Base-by-base conservation (phyloP, 768 basidiomycete genomes). In the Xerocomus spinulosus region DNA sequence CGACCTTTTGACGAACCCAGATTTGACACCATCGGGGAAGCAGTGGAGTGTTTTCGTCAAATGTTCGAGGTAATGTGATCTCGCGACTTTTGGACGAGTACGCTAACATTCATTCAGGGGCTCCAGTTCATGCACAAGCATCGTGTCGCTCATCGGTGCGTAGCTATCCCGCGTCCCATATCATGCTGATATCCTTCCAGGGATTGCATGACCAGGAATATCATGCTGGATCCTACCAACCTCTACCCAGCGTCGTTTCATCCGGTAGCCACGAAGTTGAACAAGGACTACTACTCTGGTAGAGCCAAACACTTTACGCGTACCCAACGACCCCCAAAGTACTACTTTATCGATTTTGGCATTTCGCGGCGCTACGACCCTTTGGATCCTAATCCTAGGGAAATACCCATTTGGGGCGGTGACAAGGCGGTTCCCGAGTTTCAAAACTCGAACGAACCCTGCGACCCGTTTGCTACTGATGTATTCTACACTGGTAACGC, bases 361-460 rank as follows among this genome's bases (percentile, higher is more conserved):
- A 43, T 72, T 4, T 71, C 72, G 14, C 56, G 61, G 3, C 51
- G 38, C 10, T 72, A 66, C 37, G 54, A 51, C 9, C 64, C 70
- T 0, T 42, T 59, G 0, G 57, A 68, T 9, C 44, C 56, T 3
- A 39, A 56, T 0, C 68, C 71, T 0, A 52, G 54, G 0, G 68
- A 66, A 33, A 34, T 50, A 3, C 63, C 68, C 0, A 59, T 72
- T 7, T 51, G 54, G 9, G 76, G 74, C 1, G 74, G 70, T 2
- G 76, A 80, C 54, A 68, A 66, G 48, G 60, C 70, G 2, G 68
- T 67, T 0, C 75, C 75, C 1, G 74, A 75, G 42, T 69, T 66
- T 42, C 57, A 64, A 17, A 55, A 57, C 4, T 54, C 45, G 1
- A 21, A 48, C 4, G n/a, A 52, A 2, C 64, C 58, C 0, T 58